Evolutionary conservation across 768 basidiomycete species (phyloP).

Genomic region (Lentinula guzmanii): DNA sequence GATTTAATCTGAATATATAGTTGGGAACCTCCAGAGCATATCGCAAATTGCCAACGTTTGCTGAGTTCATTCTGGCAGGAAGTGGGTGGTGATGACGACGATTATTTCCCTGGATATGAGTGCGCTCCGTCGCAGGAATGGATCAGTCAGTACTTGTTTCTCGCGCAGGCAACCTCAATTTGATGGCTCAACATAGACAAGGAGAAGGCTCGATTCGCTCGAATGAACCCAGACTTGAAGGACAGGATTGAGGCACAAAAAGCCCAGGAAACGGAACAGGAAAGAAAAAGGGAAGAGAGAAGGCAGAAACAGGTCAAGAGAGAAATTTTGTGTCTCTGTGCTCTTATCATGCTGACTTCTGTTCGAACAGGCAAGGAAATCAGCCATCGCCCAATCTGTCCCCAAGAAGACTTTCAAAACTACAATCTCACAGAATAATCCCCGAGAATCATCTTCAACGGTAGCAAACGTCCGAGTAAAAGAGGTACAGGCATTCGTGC

Average conservation of each 20-base stretch:
- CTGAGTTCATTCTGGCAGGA: slow-evolving; percentile 61
- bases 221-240: slow-evolving; percentile 20
- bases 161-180: neutral
- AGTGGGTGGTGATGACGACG: slow-evolving; percentile 49
- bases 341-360: neutral
- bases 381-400: neutral
- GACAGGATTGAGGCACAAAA: slow-evolving; percentile 6
- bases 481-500: neutral
- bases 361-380: neutral
- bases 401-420: neutral
- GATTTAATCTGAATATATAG: slow-evolving; percentile 25
- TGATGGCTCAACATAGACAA: slow-evolving; percentile 18
- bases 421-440: neutral
- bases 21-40: slow-evolving; percentile 65
- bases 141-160: slow-evolving; percentile 42
- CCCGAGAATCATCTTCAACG: neutral
- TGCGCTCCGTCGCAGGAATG: slow-evolving; percentile 40
- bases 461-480: neutral
- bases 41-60: slow-evolving; percentile 50
- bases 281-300: slow-evolving; percentile 14
- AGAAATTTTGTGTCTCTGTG: neutral
- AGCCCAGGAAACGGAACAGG: neutral
- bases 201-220: slow-evolving; percentile 31
- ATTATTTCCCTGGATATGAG: slow-evolving; percentile 44
- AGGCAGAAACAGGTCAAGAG: slow-evolving; percentile 13